These are phyloP conservation scores for Amanita phalloides DNA, from an alignment of 768 basidiomycete species.

Conservation along the genomic window DNA sequence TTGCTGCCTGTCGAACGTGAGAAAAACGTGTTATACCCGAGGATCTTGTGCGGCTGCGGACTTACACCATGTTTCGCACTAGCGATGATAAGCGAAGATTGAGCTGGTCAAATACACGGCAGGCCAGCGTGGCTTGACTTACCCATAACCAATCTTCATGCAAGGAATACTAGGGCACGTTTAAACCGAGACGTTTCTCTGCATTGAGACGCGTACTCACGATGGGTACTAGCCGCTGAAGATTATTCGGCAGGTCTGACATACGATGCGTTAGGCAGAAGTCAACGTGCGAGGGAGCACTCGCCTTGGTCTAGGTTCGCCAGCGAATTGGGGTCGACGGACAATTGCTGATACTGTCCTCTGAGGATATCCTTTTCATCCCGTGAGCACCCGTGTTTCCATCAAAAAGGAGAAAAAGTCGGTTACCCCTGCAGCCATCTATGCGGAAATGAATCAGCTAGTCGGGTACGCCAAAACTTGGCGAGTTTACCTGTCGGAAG, in stretches of 20 bases:
- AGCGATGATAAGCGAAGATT: conserved; percentile 5
- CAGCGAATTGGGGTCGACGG: conserved; percentile 88
- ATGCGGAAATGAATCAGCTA: conserved; percentile 2
- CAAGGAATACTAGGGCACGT: conserved; percentile 56
- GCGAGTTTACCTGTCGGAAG: conserved; percentile 68
- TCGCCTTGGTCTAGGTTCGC: conserved; percentile 91
- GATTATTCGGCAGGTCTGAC: conserved; percentile 88
- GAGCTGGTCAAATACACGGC: background rate
- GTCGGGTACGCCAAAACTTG: background rate
- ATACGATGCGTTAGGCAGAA: background rate
- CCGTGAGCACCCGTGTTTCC: conserved; percentile 4
- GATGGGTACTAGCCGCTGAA: conserved; percentile 88
- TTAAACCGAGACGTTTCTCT: conserved; percentile 2
- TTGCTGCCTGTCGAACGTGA: conserved; percentile 49
- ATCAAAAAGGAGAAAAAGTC: background rate
- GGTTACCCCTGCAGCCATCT: conserved; percentile 44
- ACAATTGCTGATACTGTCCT: conserved; percentile 87
- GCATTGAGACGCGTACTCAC: conserved; percentile 33
- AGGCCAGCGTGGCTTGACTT: conserved; percentile 10
- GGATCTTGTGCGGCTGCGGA: conserved; percentile 5
- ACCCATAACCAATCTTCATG: conserved; percentile 97
- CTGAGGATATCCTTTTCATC: conserved; percentile 67
- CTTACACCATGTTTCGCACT: conserved; percentile 99
- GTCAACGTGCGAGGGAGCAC: background rate
- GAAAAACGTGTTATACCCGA: background rate